A percentile compares a stretch with the other conserved stretches of the same genome.
Conservation (phyloP, 176 grass and related monocot genomes). For the Panicum miliaceum region DNA sequence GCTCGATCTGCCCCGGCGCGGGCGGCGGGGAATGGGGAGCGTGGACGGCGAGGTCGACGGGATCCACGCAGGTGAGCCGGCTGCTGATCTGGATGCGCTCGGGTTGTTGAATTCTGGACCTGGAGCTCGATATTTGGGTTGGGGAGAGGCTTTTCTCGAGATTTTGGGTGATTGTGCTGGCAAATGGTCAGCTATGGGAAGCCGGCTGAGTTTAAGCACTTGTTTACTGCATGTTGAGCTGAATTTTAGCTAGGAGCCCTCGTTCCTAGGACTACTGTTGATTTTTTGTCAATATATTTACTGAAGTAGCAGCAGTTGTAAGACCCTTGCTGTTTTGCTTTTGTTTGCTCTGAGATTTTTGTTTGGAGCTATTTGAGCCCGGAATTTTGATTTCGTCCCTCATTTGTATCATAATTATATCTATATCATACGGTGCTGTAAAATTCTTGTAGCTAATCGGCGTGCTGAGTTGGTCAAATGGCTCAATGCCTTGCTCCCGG, state of each 20-base stretch:
- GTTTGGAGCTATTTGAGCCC: slow-evolving; percentile 13
- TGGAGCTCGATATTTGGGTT: slow-evolving; percentile 1
- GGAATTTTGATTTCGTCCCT: neutral
- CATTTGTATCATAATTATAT: neutral
- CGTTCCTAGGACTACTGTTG: neutral
- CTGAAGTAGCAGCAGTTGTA: neutral
- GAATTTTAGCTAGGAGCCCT: neutral
- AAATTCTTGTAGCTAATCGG: slow-evolving; percentile 54
- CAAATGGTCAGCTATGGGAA: neutral
- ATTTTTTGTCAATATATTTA: neutral
- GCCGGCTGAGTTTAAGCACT: neutral
- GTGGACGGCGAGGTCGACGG: slow-evolving; percentile 61
- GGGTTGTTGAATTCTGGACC: neutral
- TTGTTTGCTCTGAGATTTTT: slow-evolving; percentile 12
- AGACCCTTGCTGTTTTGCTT: neutral
- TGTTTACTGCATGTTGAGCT: neutral
- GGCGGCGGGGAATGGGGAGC: slow-evolving; percentile 65
- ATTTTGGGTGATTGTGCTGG: neutral
- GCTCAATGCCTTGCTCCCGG: slow-evolving; percentile 70
- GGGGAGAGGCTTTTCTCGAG: neutral
- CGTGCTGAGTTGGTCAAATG: slow-evolving; percentile 63
- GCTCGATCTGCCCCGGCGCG: slow-evolving; percentile 40
- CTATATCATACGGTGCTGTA: neutral
- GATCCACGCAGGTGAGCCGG: slow-evolving; percentile 54
- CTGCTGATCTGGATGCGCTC: slow-evolving; percentile 19